Evolutionary conservation across 2,329 filamentous ascomycete genomes (phyloP).

Genomic region (Thyridium curvatum): DNA sequence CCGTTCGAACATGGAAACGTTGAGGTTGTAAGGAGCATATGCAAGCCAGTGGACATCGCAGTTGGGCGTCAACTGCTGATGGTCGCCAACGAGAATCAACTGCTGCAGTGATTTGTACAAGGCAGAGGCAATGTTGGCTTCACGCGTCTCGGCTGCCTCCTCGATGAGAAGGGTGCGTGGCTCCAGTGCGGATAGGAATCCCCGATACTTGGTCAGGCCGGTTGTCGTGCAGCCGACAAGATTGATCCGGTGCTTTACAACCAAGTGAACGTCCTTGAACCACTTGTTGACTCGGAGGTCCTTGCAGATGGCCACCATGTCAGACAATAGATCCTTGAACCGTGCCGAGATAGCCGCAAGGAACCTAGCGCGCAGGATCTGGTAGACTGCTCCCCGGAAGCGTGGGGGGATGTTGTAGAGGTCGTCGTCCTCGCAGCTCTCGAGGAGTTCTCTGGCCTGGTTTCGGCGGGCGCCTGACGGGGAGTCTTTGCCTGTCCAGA

Average conservation of each 20-base stretch:
- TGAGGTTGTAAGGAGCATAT: slow-evolving; percentile 55
- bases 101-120: slow-evolving; percentile 46
- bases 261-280: slow-evolving; percentile 45
- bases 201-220: slow-evolving; percentile 73
- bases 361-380: slow-evolving; percentile 50
- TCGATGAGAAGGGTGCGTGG: slow-evolving; percentile 69
- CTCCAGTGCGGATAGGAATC: slow-evolving; percentile 57
- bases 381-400: slow-evolving; percentile 60
- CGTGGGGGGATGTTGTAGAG: slow-evolving; percentile 52
- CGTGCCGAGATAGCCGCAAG: slow-evolving; percentile 37
- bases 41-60: slow-evolving; percentile 57
- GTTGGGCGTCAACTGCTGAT: slow-evolving; percentile 69
- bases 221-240: slow-evolving; percentile 70
- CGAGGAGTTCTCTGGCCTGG: slow-evolving; percentile 7
- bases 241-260: slow-evolving; percentile 29
- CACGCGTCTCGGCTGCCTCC: slow-evolving; percentile 72
- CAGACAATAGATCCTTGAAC: slow-evolving; percentile 42
- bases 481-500: slow-evolving; percentile 26
- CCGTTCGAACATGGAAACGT: slow-evolving; percentile 74
- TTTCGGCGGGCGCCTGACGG: slow-evolving; percentile 10
- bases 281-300: slow-evolving; percentile 51
- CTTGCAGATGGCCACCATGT: slow-evolving; percentile 42
- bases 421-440: slow-evolving; percentile 30
- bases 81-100: slow-evolving; percentile 63
- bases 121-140: slow-evolving; percentile 50